Conservation (phyloP, 495 filamentous ascomycete species). For the Annulohypoxylon nitens region DNA sequence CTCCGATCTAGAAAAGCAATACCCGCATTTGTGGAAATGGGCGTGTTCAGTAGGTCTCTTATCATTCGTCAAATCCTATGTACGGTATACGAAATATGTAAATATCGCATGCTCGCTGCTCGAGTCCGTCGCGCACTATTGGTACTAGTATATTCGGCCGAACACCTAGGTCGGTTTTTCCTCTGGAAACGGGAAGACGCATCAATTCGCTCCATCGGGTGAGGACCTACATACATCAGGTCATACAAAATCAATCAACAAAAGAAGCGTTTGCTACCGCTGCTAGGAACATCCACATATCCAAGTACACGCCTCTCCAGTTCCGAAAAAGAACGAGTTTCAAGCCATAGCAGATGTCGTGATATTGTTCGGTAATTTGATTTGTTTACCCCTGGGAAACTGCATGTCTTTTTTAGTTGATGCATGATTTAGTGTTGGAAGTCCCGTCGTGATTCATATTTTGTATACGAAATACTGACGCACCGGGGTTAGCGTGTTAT, state of each 20-base stretch:
- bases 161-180: constrained; percentile 10
- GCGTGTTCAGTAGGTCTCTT: not conserved
- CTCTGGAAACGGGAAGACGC: constrained; percentile 18
- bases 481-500: constrained; percentile 17
- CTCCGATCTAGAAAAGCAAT: constrained; percentile 31
- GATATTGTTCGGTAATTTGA: constrained; percentile 15
- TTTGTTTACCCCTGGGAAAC: constrained; percentile 35
- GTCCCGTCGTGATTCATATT: constrained; percentile 33
- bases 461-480: constrained; percentile 28
- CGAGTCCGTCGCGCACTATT: constrained; percentile 33
- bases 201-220: constrained; percentile 13
- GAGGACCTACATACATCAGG: constrained; percentile 2
- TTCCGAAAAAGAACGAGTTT: not conserved
- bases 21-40: constrained; percentile 32
- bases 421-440: constrained; percentile 18
- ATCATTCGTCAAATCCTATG: constrained; percentile 28
- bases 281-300: not conserved
- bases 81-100: not conserved
- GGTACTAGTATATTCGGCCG: constrained; percentile 33
- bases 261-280: not conserved
- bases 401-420: constrained; percentile 35
- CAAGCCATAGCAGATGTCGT: constrained; percentile 6
- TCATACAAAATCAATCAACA: constrained; percentile 17
- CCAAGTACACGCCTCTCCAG: not conserved
- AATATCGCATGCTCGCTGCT: constrained; percentile 8